Conservation (phyloP, 495 filamentous ascomycete species). For the Staphylotrichum tortipilum region DNA sequence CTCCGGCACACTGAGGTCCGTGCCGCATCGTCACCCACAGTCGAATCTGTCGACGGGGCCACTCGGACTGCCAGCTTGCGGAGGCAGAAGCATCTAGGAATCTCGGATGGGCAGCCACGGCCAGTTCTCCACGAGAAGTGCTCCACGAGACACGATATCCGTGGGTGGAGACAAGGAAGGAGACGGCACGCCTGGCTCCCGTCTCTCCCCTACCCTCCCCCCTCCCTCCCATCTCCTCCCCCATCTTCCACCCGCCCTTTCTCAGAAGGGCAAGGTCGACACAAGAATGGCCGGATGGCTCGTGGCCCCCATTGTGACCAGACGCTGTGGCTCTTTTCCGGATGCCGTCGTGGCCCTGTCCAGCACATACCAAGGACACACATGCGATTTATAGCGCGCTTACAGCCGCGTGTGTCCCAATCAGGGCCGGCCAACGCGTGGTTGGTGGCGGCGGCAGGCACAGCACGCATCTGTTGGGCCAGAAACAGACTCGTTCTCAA, state of each 20-base stretch:
- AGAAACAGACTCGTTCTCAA: no score
- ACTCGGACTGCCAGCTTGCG: background rate
- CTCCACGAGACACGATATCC: no score
- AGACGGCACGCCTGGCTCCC: no score
- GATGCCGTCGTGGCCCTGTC: constrained; percentile 10
- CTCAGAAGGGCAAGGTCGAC: no score
- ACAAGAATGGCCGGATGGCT: background rate
- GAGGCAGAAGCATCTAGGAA: background rate
- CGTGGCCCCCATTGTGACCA: background rate
- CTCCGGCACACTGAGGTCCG: background rate
- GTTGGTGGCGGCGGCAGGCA: background rate
- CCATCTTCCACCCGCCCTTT: no score
- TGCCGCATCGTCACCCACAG: background rate
- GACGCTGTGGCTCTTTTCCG: constrained; percentile 4
- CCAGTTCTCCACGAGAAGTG: no score
- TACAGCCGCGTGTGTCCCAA: constrained; percentile 1
- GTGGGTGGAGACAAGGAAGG: no score
- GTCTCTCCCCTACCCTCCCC: no score
- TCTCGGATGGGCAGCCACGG: background rate
- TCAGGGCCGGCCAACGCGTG: background rate
- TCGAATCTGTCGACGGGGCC: background rate
- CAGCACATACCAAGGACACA: no score
- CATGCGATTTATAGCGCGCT: constrained; percentile 5
- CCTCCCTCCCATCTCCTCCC: background rate
- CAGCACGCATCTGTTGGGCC: no score